These are phyloP conservation scores for Cryptomeria japonica DNA, from an alignment of 75 land plant genomes.

Conservation along the genomic window DNA sequence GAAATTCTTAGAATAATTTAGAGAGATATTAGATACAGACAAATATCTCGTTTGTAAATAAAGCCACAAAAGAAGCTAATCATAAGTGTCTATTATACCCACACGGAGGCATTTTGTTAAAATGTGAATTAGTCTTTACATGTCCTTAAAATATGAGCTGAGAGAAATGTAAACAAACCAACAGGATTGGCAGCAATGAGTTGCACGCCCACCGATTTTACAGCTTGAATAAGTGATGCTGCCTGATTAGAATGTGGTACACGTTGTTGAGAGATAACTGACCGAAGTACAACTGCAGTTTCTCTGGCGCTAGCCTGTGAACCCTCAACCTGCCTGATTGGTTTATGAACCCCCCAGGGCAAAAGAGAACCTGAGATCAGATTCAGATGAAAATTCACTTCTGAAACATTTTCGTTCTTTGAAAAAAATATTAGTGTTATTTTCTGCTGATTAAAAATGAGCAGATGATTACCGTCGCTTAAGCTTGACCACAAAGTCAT, in stretches of 20 bases:
- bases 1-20: background rate
- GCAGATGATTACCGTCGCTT: constrained; percentile 60
- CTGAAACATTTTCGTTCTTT: background rate
- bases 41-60: background rate
- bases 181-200: constrained; percentile 94
- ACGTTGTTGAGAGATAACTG: constrained; percentile 83
- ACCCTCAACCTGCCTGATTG: constrained; percentile 88
- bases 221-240: constrained; percentile 77
- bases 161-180: constrained; percentile 41
- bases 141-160: background rate
- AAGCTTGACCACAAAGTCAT: constrained; percentile 79
- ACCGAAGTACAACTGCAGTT: constrained; percentile 82
- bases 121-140: background rate
- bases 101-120: background rate
- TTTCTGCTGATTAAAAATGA: background rate
- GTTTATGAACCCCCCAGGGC: background rate
- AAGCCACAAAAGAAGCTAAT: background rate
- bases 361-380: constrained; percentile 5
- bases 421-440: background rate
- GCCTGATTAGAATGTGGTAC: constrained; percentile 78
- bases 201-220: constrained; percentile 83
- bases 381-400: constrained; percentile 10
- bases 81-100: background rate
- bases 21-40: constrained; percentile 1
- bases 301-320: constrained; percentile 83